phyloP scores from a whole-genome alignment of 2,329 filamentous ascomycete species.

The Pyricularia pennisetigena region DNA sequence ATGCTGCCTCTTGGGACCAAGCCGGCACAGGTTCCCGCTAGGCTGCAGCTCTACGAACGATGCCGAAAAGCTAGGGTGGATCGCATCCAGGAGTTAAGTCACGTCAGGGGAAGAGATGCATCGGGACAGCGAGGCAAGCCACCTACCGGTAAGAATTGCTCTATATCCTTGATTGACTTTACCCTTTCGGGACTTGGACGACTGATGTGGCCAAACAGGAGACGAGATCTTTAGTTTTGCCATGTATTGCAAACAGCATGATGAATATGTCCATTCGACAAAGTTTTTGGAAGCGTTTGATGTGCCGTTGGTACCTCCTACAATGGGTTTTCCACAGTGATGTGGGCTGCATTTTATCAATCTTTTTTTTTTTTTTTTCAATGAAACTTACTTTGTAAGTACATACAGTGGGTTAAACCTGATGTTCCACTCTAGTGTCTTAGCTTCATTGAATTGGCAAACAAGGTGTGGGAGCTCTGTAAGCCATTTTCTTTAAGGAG shows the following conservation, averaged over 20 bases:
- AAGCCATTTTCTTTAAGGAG: no score
- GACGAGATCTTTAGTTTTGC: not conserved
- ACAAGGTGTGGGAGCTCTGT: no score
- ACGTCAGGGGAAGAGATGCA: not conserved
- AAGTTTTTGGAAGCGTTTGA: not conserved
- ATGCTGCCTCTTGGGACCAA: not conserved
- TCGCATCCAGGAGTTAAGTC: not conserved
- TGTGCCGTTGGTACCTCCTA: not conserved
- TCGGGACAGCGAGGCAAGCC: not conserved
- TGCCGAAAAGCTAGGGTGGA: not conserved
- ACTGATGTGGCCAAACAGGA: not conserved
- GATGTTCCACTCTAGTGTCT: no score
- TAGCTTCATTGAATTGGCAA: no score
- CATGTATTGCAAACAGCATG: not conserved
- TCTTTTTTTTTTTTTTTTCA: no score
- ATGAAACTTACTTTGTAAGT: no score
- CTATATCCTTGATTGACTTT: not conserved
- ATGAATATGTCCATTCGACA: not conserved
- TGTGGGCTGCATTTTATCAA: no score
- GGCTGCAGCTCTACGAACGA: not conserved
- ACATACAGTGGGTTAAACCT: no score
- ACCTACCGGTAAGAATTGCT: not conserved
- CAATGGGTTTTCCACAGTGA: no score
- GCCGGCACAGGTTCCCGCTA: not conserved
- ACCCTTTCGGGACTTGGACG: not conserved